Conservation (phyloP, 2,329 filamentous ascomycete genomes). For the Aspergillus jensenii region DNA sequence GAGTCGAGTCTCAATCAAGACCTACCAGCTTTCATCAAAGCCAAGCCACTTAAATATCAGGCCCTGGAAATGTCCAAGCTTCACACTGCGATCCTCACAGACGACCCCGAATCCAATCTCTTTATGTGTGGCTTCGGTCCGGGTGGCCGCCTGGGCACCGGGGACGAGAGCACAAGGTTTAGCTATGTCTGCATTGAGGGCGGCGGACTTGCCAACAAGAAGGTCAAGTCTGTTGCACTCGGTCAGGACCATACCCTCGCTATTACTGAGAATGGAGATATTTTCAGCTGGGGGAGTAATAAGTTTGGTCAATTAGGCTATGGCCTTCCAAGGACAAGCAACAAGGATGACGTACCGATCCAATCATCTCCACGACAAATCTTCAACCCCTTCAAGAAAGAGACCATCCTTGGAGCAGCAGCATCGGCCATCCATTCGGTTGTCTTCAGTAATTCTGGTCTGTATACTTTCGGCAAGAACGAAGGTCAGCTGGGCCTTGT, state of each 20-base stretch:
- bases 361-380: slow-evolving; percentile 82
- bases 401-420: slow-evolving; percentile 75
- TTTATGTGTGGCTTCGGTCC: slow-evolving; percentile 91
- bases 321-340: slow-evolving; percentile 60
- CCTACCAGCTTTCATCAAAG: slow-evolving; percentile 71
- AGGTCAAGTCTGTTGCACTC: slow-evolving; percentile 73
- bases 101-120: slow-evolving; percentile 83
- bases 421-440: slow-evolving; percentile 92
- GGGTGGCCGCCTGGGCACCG: slow-evolving; percentile 83
- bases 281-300: slow-evolving; percentile 95
- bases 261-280: slow-evolving; percentile 78
- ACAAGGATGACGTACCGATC: slow-evolving; percentile 78
- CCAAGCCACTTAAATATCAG: slow-evolving; percentile 71
- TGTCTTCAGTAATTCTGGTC: slow-evolving; percentile 73
- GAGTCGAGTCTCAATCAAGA: slow-evolving; percentile 48
- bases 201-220: slow-evolving; percentile 70
- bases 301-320: slow-evolving; percentile 85
- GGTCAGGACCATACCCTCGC: slow-evolving; percentile 91
- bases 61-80: slow-evolving; percentile 88
- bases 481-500: slow-evolving; percentile 90
- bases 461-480: slow-evolving; percentile 96
- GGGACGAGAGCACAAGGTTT: slow-evolving; percentile 87
- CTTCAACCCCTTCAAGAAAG: slow-evolving; percentile 87
- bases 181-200: slow-evolving; percentile 79
- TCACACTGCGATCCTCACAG: slow-evolving; percentile 83